Evolutionary conservation across 192 early-diverging fungal genomes (phyloP), one percentile per base, ranked within the genome.

Genomic region (Pecoramyces ruminantium): DNA sequence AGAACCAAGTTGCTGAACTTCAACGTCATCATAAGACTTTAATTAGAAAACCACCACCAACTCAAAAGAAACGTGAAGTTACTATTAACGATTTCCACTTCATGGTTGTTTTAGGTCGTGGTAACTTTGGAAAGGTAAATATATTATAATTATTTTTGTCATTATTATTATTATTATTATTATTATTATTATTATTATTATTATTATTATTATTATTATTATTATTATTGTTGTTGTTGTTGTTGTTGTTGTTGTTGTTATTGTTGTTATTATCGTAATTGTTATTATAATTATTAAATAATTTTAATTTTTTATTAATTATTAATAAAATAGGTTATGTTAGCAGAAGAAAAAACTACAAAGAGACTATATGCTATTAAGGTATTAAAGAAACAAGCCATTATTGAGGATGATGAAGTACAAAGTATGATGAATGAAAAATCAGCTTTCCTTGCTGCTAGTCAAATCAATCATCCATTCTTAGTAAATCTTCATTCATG

Each of bases 401-500:
- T 99, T 78, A 94, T 97, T 80, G 96, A 99, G 83, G 95, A 98
- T 87, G 97, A 98, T 86, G 96, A 99, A 88, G 94, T 98, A 34
- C 95, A 96, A 88, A 96, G 93, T 83, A 95, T 95, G 25, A 90
- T 93, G 30, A 95, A 95, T 1, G 97, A 98, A 86, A 98, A 98
- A 85, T 91, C 96, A 29, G 94, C 97, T 17, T 94, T 98, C 86
- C 91, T 94, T 80, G 90, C 95, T 13, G 97, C 97, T 78, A 98
- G 95, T 87, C 86, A 90, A 83, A 93, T 93, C 81, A 92, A 91
- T 13, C 96, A 97, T 83, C 96, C 97, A 34, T 99, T 99, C 91
- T 87, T 99, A 42, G 92, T 98, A 78, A 95, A 96, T 30, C 86
- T 99, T 79, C 96, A 99, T 85, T 96, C 96, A 15, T 96, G 96